phyloP scores from a whole-genome alignment of 768 basidiomycete species.

The Suillus plorans region DNA sequence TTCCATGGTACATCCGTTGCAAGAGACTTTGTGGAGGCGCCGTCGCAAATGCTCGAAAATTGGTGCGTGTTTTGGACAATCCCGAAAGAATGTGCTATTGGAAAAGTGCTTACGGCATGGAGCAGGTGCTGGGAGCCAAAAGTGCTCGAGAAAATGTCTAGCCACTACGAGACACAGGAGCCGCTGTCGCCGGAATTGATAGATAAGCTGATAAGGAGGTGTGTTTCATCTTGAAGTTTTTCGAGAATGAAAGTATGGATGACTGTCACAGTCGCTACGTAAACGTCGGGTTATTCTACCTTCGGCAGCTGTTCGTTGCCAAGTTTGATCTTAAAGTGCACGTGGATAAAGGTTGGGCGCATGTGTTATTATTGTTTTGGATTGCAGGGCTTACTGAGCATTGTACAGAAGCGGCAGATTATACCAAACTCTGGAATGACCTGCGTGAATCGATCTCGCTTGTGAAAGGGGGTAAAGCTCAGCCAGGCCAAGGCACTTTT shows the following conservation, averaged over 20 bases:
- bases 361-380: neutral
- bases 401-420: constrained; percentile 59
- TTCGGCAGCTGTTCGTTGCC: constrained; percentile 84
- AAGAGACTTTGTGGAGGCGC: constrained; percentile 85
- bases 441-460: constrained; percentile 69
- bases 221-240: constrained; percentile 6
- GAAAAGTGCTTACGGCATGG: neutral
- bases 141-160: constrained; percentile 69
- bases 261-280: constrained; percentile 59
- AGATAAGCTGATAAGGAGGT: constrained; percentile 79
- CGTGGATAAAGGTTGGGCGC: constrained; percentile 54
- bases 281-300: constrained; percentile 79
- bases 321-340: constrained; percentile 77
- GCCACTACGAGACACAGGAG: constrained; percentile 75
- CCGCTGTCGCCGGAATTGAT: constrained; percentile 72
- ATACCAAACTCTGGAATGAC: constrained; percentile 77
- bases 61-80: constrained; percentile 46
- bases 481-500: constrained; percentile 73
- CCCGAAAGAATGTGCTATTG: neutral
- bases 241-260: neutral
- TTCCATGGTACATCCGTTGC: constrained; percentile 87
- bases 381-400: neutral
- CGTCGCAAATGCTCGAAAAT: constrained; percentile 91
- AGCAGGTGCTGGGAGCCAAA: constrained; percentile 78
- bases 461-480: constrained; percentile 57